Conservation (phyloP, 2,329 filamentous ascomycete genomes). For the Aquanectria penicillioides region DNA sequence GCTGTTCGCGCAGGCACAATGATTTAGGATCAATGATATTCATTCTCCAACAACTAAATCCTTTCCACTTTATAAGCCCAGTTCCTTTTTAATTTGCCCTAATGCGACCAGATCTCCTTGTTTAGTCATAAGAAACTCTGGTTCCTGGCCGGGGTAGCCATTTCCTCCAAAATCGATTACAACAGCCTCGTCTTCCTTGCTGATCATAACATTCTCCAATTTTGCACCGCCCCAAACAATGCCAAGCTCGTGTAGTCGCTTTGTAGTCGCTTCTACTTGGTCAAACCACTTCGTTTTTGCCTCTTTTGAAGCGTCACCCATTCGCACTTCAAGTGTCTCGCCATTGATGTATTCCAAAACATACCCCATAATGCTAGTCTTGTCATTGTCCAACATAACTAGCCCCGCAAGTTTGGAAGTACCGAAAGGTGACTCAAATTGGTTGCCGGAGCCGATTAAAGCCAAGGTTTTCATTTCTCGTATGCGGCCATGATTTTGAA, state of each 20-base stretch:
- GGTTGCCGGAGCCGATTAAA: conserved; percentile 4
- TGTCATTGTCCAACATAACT: conserved; percentile 30
- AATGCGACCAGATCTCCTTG: too few relatives aligned
- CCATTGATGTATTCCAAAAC: conserved; percentile 28
- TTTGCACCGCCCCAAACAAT: conserved; percentile 47
- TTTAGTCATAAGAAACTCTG: too few relatives aligned
- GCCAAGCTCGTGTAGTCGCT: conserved; percentile 33
- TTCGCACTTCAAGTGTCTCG: conserved; percentile 6
- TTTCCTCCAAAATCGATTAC: conserved; percentile 45
- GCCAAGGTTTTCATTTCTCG: conserved; percentile 20
- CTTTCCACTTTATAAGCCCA: too few relatives aligned
- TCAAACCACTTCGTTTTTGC: conserved; percentile 26
- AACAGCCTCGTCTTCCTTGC: conserved; percentile 41
- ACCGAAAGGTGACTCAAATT: conserved; percentile 36
- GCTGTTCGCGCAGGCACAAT: too few relatives aligned
- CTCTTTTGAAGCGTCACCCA: neutral
- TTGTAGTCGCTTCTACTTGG: conserved; percentile 27
- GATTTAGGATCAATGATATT: too few relatives aligned
- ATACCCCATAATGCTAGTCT: conserved; percentile 26
- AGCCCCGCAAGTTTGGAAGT: conserved; percentile 28
- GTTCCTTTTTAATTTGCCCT: too few relatives aligned
- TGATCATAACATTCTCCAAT: conserved; percentile 44
- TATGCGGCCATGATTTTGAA: conserved; percentile 12
- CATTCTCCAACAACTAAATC: too few relatives aligned
- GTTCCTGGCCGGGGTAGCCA: too few relatives aligned